These are phyloP conservation scores for Ganoderma sp. DNA, from an alignment of 1,284 basidiomycete genomes.

Conservation along the genomic window DNA sequence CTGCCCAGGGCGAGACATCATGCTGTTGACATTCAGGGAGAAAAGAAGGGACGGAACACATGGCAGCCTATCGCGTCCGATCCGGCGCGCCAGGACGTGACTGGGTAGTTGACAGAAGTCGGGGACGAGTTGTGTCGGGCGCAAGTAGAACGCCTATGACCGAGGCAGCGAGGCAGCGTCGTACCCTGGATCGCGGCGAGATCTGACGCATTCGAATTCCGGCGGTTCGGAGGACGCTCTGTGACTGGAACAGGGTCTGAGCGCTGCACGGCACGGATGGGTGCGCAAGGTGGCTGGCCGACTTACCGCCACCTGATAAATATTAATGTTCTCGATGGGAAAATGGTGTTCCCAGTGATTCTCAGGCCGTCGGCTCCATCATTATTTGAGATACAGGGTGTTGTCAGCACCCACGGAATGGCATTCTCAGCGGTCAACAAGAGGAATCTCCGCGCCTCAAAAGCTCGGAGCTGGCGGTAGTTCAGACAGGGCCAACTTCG, in stretches of 20 bases:
- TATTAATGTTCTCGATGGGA: conserved; percentile 1
- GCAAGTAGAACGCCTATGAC: conserved; percentile 10
- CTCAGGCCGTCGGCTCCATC: conserved; percentile 1
- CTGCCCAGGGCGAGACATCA: conserved; percentile 5
- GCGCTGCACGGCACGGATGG: background rate
- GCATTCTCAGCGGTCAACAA: background rate
- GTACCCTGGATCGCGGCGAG: background rate
- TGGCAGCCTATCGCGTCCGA: conserved; percentile 14
- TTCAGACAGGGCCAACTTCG: background rate
- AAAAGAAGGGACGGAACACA: conserved; percentile 9
- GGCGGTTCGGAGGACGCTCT: conserved; percentile 4
- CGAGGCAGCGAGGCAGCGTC: background rate
- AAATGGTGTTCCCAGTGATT: background rate
- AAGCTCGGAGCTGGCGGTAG: background rate
- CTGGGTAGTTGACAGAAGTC: conserved; percentile 34
- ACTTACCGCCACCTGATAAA: conserved; percentile 1
- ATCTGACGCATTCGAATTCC: background rate
- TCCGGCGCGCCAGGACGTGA: conserved; percentile 18
- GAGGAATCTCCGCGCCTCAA: background rate
- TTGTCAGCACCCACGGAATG: background rate
- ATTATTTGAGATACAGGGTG: background rate
- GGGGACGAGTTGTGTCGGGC: conserved; percentile 12
- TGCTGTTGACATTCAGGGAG: background rate
- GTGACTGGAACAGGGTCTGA: conserved; percentile 4
- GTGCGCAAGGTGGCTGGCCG: background rate